These are phyloP conservation scores for Penicillium taxi DNA, from an alignment of 495 filamentous ascomycete genomes.

Conservation along the genomic window DNA sequence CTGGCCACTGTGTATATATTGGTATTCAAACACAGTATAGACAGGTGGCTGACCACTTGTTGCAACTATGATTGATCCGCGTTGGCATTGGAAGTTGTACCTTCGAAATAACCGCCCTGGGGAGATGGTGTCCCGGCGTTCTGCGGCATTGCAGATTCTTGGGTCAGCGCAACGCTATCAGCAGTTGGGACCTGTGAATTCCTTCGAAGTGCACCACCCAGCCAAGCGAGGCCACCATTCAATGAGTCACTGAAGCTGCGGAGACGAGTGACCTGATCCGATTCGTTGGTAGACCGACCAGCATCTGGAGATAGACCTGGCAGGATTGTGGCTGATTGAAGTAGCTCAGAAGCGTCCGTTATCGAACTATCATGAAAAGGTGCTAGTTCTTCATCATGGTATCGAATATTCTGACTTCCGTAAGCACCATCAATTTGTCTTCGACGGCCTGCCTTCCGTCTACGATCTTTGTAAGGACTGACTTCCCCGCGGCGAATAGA, in stretches of 20 bases:
- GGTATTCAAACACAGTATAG: too few relatives aligned
- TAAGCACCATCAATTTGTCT: conserved; percentile 26
- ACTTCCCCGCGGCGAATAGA: conserved; percentile 47
- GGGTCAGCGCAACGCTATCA: conserved; percentile 11
- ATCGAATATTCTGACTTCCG: conserved; percentile 12
- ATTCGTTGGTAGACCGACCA: conserved; percentile 16
- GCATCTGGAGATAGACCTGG: conserved; percentile 16
- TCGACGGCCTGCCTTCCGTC: conserved; percentile 17
- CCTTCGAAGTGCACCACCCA: conserved; percentile 28
- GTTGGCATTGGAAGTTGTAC: conserved; percentile 3
- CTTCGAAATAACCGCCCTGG: background rate
- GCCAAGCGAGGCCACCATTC: conserved; percentile 36
- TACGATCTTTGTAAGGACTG: conserved; percentile 31
- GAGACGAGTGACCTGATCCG: conserved; percentile 16
- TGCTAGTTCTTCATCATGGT: conserved; percentile 13
- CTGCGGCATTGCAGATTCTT: conserved; percentile 11
- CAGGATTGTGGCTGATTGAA: conserved; percentile 25
- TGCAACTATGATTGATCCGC: conserved; percentile 8
- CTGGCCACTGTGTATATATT: too few relatives aligned
- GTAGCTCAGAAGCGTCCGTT: conserved; percentile 21
- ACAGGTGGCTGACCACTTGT: too few relatives aligned
- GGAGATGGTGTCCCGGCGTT: conserved; percentile 1
- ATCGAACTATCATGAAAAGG: conserved; percentile 13
- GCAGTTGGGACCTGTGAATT: background rate
- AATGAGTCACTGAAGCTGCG: conserved; percentile 42